Conservation (phyloP, 2,329 filamentous ascomycete species). For the Phymatotrichopsis omnivora region DNA sequence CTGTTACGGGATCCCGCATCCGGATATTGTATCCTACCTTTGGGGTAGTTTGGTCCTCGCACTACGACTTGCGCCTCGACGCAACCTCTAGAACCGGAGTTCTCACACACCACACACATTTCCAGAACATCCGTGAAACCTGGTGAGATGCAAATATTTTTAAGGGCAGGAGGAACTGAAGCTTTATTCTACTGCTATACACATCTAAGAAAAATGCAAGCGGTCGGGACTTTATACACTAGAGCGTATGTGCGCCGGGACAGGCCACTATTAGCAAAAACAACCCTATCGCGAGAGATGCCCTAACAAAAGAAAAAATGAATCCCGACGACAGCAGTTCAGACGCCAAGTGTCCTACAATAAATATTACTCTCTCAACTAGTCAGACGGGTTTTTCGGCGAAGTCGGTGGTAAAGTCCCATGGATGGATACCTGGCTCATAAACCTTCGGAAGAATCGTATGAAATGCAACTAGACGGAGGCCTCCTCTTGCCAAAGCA, state of each 20-base stretch:
- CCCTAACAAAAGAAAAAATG: no score
- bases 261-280: no score
- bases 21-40: conserved; percentile 15
- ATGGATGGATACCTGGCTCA: conserved; percentile 46
- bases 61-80: conserved; percentile 50
- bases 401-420: conserved; percentile 48
- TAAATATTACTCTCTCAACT: conserved; percentile 52
- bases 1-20: conserved; percentile 21
- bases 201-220: no score
- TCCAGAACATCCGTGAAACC: conserved; percentile 51
- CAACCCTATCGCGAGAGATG: no score
- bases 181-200: no score
- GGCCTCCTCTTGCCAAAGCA: conserved; percentile 18
- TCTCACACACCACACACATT: conserved; percentile 52
- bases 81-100: conserved; percentile 34
- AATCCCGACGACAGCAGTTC: no score
- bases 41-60: conserved; percentile 49
- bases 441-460: conserved; percentile 39
- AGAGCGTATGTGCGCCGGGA: no score
- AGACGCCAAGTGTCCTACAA: no score
- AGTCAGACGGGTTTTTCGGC: conserved; percentile 50
- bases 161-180: no score
- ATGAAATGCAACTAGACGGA: conserved; percentile 11
- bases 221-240: no score
- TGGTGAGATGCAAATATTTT: conserved; percentile 54